These are phyloP conservation scores for Colletotrichum gigasporum DNA, from an alignment of 2,329 filamentous ascomycete species.

Conservation along the genomic window DNA sequence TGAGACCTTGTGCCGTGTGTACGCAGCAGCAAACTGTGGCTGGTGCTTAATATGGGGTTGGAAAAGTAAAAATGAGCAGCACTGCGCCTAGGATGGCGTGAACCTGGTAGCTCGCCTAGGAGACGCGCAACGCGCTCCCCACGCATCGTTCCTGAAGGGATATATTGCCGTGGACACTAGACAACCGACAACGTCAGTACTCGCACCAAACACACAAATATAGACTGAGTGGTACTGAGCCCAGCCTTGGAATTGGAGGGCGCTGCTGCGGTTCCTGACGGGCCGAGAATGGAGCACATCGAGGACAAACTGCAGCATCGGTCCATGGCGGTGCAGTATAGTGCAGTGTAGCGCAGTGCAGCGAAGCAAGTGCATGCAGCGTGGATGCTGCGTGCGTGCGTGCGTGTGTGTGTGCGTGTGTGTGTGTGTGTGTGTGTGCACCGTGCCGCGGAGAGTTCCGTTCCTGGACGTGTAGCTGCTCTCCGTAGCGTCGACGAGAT, in stretches of 20 bases:
- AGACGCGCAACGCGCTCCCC: slow-evolving; percentile 29
- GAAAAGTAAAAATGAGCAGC: background rate
- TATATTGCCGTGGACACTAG: slow-evolving; percentile 11
- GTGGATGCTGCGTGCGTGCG: background rate
- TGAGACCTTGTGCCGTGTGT: background rate
- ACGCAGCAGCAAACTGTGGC: slow-evolving; percentile 18
- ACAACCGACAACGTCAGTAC: slow-evolving; percentile 2
- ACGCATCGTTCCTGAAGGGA: slow-evolving; percentile 1
- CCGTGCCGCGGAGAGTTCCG: slow-evolving; percentile 1
- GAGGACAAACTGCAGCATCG: background rate
- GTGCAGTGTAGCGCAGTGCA: background rate
- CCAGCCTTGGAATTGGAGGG: background rate
- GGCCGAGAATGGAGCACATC: background rate
- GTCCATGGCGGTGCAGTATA: background rate
- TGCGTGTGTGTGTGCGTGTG: too few relatives aligned
- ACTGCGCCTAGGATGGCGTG: background rate
- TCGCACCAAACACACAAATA: too few relatives aligned
- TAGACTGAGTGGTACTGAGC: background rate
- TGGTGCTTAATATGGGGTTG: slow-evolving; percentile 16
- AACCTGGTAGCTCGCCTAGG: slow-evolving; percentile 9
- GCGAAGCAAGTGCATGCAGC: background rate
- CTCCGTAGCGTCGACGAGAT: slow-evolving; percentile 11
- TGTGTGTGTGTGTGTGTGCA: background rate
- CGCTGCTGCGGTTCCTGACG: background rate
- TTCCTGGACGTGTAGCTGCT: background rate